Conservation (phyloP, 805 yeast genomes). For the Dipodascus albidus region DNA sequence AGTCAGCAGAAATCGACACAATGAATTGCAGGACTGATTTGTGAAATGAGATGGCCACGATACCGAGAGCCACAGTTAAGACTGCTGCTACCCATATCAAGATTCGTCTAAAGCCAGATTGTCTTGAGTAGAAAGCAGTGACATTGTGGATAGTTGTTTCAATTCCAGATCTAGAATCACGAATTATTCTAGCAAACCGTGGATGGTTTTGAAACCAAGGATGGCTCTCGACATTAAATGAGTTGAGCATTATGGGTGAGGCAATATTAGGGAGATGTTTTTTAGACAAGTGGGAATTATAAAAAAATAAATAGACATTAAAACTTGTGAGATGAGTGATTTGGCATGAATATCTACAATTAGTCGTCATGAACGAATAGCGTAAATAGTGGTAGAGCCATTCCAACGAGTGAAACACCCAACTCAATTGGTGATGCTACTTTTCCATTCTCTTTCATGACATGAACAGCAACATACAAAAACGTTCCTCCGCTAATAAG, state of each 20-base stretch:
- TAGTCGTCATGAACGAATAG: constrained; percentile 19
- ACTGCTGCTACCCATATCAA: background rate
- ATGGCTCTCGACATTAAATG: background rate
- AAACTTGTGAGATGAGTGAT: too few species aligned
- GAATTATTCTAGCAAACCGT: background rate
- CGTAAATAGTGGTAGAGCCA: constrained; percentile 24
- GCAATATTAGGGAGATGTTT: too few species aligned
- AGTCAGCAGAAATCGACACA: background rate
- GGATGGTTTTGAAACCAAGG: background rate
- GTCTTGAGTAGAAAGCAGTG: background rate
- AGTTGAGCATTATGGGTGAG: background rate
- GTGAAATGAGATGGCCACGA: background rate
- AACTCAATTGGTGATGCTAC: constrained; percentile 12
- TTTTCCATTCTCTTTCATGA: constrained; percentile 30
- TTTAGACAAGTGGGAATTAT: too few species aligned
- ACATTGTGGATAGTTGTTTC: background rate
- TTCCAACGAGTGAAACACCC: constrained; percentile 19
- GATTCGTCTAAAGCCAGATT: background rate
- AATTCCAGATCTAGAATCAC: background rate
- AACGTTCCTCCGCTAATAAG: constrained; percentile 65
- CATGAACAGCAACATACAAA: constrained; percentile 57
- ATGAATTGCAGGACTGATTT: background rate
- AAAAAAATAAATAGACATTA: too few species aligned
- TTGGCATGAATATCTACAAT: too few species aligned
- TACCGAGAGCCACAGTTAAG: background rate